phyloP scores from a whole-genome alignment of 352 stramenopile genomes.

The Phytophthora ohioensis region DNA sequence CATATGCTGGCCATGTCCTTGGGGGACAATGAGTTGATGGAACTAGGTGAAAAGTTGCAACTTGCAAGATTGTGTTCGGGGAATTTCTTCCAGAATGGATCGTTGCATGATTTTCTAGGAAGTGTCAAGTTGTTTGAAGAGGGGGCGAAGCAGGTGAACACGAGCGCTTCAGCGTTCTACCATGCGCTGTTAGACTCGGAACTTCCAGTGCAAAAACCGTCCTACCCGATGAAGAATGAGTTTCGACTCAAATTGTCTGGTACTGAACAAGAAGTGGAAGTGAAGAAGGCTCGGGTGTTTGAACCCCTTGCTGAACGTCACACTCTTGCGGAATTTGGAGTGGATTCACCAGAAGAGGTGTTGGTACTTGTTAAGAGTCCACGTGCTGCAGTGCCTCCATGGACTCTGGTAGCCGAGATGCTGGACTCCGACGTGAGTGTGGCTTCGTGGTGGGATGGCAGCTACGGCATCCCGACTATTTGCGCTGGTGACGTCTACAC shows the following conservation, averaged over 20 bases:
- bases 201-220: constrained; percentile 39
- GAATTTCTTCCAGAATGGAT: constrained; percentile 64
- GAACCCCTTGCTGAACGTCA: constrained; percentile 26
- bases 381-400: constrained; percentile 63
- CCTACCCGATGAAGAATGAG: constrained; percentile 45
- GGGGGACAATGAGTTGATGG: constrained; percentile 44
- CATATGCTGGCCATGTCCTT: constrained; percentile 77
- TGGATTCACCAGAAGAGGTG: constrained; percentile 27
- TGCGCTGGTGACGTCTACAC: constrained; percentile 74
- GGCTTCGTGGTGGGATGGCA: constrained; percentile 82
- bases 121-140: constrained; percentile 53
- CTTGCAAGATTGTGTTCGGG: constrained; percentile 72
- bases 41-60: constrained; percentile 58
- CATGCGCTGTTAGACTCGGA: constrained; percentile 54
- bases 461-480: constrained; percentile 76
- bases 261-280: not conserved
- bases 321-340: constrained; percentile 8
- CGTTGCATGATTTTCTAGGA: constrained; percentile 47
- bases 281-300: constrained; percentile 32
- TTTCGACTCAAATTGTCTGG: constrained; percentile 31
- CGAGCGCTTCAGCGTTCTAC: constrained; percentile 49
- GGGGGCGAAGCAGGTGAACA: constrained; percentile 39
- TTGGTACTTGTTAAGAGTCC: constrained; percentile 69
- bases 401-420: constrained; percentile 63
- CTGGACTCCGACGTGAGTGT: constrained; percentile 76